Evolutionary conservation across 1,284 basidiomycete species (phyloP).

Genomic region (Fistulinella cinereoalba): DNA sequence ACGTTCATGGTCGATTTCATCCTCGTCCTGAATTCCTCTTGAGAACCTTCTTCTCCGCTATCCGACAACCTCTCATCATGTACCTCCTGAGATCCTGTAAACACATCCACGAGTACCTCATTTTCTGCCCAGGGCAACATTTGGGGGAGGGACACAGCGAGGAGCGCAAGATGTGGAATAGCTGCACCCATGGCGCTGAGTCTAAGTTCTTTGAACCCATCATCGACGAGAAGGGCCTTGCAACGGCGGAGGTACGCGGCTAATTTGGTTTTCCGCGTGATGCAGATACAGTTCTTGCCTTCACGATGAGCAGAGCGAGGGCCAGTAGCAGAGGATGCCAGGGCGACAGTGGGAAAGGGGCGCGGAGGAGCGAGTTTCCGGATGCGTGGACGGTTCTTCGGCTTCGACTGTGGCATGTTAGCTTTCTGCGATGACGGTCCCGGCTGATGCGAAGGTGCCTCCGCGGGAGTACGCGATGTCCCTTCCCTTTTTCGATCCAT

Average conservation of each 20-base stretch:
- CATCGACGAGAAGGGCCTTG: constrained; percentile 70
- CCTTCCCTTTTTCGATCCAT: constrained; percentile 5
- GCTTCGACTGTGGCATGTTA: constrained; percentile 3
- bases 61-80: constrained; percentile 77
- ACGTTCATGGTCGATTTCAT: constrained; percentile 65
- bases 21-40: constrained; percentile 62
- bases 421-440: constrained; percentile 5
- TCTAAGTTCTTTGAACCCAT: constrained; percentile 79
- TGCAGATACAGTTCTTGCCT: constrained; percentile 75
- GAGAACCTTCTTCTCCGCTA: constrained; percentile 57
- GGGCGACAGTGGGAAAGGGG: constrained; percentile 74
- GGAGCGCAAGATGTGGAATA: constrained; percentile 75
- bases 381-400: constrained; percentile 37
- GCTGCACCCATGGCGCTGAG: constrained; percentile 85
- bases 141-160: constrained; percentile 69
- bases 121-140: constrained; percentile 67
- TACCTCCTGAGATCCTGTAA: constrained; percentile 75
- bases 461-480: constrained; percentile 1
- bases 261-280: constrained; percentile 76
- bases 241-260: constrained; percentile 78
- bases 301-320: constrained; percentile 69
- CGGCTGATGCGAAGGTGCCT: neutral
- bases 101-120: constrained; percentile 66
- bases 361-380: constrained; percentile 68
- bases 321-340: constrained; percentile 71